These are phyloP conservation scores for Monosporozyma siamensis DNA, from an alignment of 805 yeast genomes.

Conservation along the genomic window DNA sequence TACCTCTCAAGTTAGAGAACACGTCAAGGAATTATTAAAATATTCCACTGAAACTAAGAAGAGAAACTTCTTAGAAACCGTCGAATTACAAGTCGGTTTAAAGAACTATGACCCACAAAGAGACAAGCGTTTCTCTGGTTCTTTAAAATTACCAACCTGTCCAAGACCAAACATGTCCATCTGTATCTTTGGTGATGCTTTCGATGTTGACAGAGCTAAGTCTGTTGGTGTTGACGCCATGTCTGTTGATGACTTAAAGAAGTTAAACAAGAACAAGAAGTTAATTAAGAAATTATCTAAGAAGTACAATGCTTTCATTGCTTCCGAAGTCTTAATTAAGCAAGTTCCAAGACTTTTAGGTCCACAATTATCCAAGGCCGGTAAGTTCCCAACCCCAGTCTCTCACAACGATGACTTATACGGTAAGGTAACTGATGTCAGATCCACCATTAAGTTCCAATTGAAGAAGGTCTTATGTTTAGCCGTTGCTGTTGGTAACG, in stretches of 20 bases:
- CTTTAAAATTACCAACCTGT: slow-evolving; percentile 94
- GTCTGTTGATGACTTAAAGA: slow-evolving; percentile 99
- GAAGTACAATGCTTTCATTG: slow-evolving; percentile 99
- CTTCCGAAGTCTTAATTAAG: slow-evolving; percentile 98
- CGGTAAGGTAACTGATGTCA: slow-evolving; percentile 92
- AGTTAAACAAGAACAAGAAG: slow-evolving; percentile 99
- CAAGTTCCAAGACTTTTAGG: slow-evolving; percentile 99
- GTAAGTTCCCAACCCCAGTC: slow-evolving; percentile 99
- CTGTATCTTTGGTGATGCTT: slow-evolving; percentile 99
- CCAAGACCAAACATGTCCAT: slow-evolving; percentile 99
- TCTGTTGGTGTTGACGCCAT: slow-evolving; percentile 98
- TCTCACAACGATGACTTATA: slow-evolving; percentile 98
- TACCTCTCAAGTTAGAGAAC: slow-evolving; percentile 88
- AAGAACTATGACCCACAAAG: slow-evolving; percentile 99
- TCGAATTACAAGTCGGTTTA: slow-evolving; percentile 98
- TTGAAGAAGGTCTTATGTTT: slow-evolving; percentile 98
- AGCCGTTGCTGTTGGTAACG: slow-evolving; percentile 99
- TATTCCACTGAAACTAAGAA: slow-evolving; percentile 92
- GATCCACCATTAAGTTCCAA: slow-evolving; percentile 99
- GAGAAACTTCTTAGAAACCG: slow-evolving; percentile 99
- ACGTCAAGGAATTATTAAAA: slow-evolving; percentile 86
- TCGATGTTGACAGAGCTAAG: slow-evolving; percentile 99
- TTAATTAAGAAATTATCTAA: slow-evolving; percentile 98
- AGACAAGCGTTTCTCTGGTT: slow-evolving; percentile 99
- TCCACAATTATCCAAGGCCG: slow-evolving; percentile 99